Base-by-base conservation (phyloP, 202 grass and related monocot genomes). In the Sporobolus alterniflorus region DNA sequence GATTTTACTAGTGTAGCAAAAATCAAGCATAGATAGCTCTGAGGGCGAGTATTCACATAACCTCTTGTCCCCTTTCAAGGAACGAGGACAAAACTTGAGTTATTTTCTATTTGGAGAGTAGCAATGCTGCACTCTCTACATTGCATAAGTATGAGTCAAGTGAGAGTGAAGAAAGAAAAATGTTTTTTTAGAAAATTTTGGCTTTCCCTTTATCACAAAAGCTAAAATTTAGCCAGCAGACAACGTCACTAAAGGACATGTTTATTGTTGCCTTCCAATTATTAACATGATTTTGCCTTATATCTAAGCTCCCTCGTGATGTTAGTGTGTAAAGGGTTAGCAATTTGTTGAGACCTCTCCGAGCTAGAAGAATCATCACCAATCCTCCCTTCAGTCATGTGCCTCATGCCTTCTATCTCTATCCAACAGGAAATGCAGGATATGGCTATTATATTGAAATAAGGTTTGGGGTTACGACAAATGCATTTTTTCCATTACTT, bases 401-500 rank as follows among this genome's bases (percentile, higher is more conserved):
- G 46, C 4, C 46, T 50, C 17, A 13, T n/a, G 3, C 46, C 46
- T 21, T n/a, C 8, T 13, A 3, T 29, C 4, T 72, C 1, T 11
- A 1, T 7, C 69, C 46, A 21, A 1, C 7, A 9, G 20, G 7
- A 54, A 21, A 54, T 22, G 51, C 22, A 21, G 51, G 51, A 54
- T 22, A 54, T 22, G 46, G 28, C 69, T 51, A 32, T 0, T 3
- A 50, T 20, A 3, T 13, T 21, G 7, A 1, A 8, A 15, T 18
- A 7, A 6, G 16, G 46, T 3, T 50, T 32, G 20, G 11, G 46
- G 69, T 14, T 0, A 29, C 29, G 8, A 9, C 50, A 22, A 22
- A 21, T 1, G n/a, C 51, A 22, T 22, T 54, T 54, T 54, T 71
- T 72, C 69, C 69, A 33, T 71, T 51, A 32, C 28, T 72, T 72